A percentile compares a stretch with the other conserved stretches of the same genome.
Evolutionary conservation across 306 rosid genomes (phyloP).

Genomic region (Carpinus fangiana): DNA sequence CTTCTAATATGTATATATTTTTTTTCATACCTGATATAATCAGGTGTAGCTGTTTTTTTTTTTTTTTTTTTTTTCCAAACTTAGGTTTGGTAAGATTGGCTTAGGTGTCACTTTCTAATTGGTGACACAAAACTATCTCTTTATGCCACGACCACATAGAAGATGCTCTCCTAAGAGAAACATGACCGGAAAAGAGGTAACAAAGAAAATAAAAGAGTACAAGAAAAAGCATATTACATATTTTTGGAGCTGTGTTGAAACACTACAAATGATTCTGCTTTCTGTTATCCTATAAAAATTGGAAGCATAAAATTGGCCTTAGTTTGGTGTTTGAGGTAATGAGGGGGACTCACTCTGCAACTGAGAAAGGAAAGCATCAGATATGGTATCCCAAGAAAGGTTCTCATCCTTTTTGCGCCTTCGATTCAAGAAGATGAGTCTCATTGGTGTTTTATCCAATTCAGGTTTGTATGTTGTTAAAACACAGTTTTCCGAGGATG

Average conservation of each 20-base stretch:
- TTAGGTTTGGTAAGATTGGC: too few relatives aligned
- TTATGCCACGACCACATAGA: too few relatives aligned
- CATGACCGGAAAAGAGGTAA: background rate
- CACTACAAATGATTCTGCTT: background rate
- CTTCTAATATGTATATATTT: too few relatives aligned
- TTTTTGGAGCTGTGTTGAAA: background rate
- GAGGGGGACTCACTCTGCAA: conserved; percentile 40
- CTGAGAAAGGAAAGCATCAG: conserved; percentile 50
- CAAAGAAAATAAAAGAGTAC: background rate
- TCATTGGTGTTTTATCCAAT: conserved; percentile 58
- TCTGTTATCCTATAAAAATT: background rate
- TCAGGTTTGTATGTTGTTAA: too few relatives aligned
- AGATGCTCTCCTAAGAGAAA: background rate
- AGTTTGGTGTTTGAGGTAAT: conserved; percentile 22
- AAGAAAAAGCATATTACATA: background rate
- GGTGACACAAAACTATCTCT: too few relatives aligned
- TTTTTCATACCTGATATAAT: too few relatives aligned
- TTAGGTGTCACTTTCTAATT: too few relatives aligned
- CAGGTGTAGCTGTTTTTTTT: too few relatives aligned
- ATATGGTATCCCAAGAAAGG: conserved; percentile 55
- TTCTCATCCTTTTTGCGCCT: conserved; percentile 44
- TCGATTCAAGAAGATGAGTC: conserved; percentile 57
- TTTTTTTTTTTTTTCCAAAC: too few relatives aligned
- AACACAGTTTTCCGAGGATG: too few relatives aligned
- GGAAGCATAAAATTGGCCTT: background rate